Base-by-base conservation (phyloP, 345 rosid species). In the Pelargonium nanum region DNA sequence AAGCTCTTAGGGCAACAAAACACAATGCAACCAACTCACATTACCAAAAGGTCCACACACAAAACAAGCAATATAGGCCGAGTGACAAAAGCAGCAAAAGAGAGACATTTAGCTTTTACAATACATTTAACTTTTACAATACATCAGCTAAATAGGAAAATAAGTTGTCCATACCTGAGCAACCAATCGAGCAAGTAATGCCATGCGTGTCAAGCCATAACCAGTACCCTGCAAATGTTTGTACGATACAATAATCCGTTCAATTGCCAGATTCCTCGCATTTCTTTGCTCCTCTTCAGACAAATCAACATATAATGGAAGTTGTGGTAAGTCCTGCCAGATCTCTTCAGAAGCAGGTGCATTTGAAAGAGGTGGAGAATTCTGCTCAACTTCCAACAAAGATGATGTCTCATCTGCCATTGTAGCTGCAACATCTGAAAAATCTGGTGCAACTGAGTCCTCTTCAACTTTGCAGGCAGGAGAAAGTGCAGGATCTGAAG, bases 181-280 rank as follows among this genome's bases (percentile, higher is more conserved):
- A 67, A 80, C 81, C 72, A 93, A 77, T 53, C 96, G 86, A 61
- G 99, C 81, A 75, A 93, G 84, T 68, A 93, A 68, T 40, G 82
- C 80, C 83, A 85, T 85, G 58, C 81, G 75, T 20, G 61, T 84
- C 72, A 69, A 63, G 62, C 70, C 79, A 72, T 69, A 81, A 63
- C 81, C 84, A 30, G 71, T 69, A 62, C 82, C 83, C 61, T 71
- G 58, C 15, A 82, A 71, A 75, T 69, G 77, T 74, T 75, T 78
- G 84, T 80, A 80, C 57, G 95, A 83, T 66, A 81, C 85, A 69
- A 90, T 71, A 53, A 93, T 87, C 62, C 79, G 83, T 68, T 81
- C 83, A 74, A 89, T 75, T 58, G 95, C 85, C 70, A 83, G 65
- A 59, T 79, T 84, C 58, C 76, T 75, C 56, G 80, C 80, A 71